phyloP scores from a whole-genome alignment of 139 green algal species.

The Coelastrella sp. region DNA sequence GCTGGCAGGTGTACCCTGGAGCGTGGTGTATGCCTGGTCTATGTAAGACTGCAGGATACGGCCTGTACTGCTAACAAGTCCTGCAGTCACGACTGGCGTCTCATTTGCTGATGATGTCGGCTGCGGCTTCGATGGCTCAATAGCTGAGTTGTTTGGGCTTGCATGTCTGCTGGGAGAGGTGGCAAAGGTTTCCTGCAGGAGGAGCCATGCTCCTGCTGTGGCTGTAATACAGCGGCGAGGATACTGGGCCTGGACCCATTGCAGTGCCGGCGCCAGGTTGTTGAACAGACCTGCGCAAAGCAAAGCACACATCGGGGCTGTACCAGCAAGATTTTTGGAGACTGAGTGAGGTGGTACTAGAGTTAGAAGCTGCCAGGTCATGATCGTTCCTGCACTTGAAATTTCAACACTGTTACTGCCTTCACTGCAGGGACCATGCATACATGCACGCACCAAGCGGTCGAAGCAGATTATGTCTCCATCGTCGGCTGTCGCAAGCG shows the following conservation, averaged over 20 bases:
- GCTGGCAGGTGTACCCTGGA: background rate
- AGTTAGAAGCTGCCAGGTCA: background rate
- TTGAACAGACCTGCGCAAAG: slow-evolving; percentile 4
- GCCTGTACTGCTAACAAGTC: background rate
- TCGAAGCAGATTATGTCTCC: no score
- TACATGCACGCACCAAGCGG: background rate
- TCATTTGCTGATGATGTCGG: slow-evolving; percentile 18
- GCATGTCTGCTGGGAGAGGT: background rate
- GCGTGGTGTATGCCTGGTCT: slow-evolving; percentile 2
- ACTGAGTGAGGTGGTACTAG: no score
- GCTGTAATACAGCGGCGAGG: background rate
- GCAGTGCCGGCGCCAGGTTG: background rate
- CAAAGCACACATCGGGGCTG: background rate
- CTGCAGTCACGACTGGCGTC: background rate
- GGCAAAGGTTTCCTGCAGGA: slow-evolving; percentile 8
- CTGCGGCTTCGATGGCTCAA: no score
- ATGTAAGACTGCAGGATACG: slow-evolving; percentile 10
- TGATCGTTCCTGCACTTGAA: background rate
- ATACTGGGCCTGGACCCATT: background rate
- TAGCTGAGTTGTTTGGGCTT: background rate
- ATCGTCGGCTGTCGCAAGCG: no score
- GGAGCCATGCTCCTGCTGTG: slow-evolving; percentile 26
- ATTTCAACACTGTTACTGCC: background rate
- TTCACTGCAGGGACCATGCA: background rate
- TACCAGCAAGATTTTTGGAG: background rate